Conservation (phyloP, 2,329 filamentous ascomycete genomes). For the Cladosporium sp. region DNA sequence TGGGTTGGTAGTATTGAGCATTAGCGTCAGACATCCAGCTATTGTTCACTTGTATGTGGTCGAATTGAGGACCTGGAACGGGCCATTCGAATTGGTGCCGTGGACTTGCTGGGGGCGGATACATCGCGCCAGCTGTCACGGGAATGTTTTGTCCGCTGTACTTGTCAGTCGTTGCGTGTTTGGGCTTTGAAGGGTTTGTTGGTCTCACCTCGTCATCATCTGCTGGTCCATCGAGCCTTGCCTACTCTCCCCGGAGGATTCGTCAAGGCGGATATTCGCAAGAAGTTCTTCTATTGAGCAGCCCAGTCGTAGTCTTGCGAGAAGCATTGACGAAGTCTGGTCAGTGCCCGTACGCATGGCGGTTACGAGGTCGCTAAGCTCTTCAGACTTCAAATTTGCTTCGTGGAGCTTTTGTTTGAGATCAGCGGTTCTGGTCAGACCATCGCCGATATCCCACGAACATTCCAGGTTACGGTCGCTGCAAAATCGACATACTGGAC, state of each 20-base stretch:
- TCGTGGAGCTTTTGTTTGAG: slow-evolving; percentile 12
- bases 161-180: not conserved
- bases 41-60: not conserved
- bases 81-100: not conserved
- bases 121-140: not conserved
- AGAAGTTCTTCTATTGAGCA: slow-evolving; percentile 3
- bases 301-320: slow-evolving; percentile 13
- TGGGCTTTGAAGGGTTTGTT: not conserved
- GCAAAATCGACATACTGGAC: slow-evolving; percentile 16
- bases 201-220: not conserved
- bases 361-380: slow-evolving; percentile 11
- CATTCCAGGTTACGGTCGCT: slow-evolving; percentile 15
- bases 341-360: slow-evolving; percentile 14
- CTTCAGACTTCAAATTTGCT: slow-evolving; percentile 3
- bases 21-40: not conserved
- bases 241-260: not conserved
- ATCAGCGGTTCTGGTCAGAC: slow-evolving; percentile 16
- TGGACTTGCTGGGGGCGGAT: not conserved
- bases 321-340: slow-evolving; percentile 14
- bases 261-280: not conserved
- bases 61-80: not conserved
- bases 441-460: slow-evolving; percentile 18
- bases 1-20: not conserved
- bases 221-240: not conserved
- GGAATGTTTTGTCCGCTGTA: not conserved